Conservation (phyloP, 1,284 basidiomycete genomes). For the Moniliella sp. region DNA sequence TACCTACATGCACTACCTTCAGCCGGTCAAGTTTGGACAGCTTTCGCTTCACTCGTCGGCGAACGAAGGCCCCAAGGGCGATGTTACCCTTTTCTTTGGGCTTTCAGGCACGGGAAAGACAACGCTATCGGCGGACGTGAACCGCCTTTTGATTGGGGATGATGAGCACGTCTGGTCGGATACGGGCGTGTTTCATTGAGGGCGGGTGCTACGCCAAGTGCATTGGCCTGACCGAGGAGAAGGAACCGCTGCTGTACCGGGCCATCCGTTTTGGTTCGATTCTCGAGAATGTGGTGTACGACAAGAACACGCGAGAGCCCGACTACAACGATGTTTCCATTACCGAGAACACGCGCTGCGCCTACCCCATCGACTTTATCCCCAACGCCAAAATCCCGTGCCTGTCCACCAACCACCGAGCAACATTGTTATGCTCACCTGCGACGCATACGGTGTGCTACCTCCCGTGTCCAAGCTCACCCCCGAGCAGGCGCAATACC, state of each 20-base stretch:
- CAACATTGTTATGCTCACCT: conserved; percentile 94
- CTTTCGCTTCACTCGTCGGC: conserved; percentile 97
- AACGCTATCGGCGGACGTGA: conserved; percentile 29
- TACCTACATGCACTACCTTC: conserved; percentile 97
- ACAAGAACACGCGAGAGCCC: conserved; percentile 59
- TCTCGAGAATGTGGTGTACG: conserved; percentile 97
- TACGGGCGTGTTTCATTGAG: conserved; percentile 85
- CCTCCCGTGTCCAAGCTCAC: conserved; percentile 83
- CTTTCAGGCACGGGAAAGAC: conserved; percentile 93
- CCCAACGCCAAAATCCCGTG: conserved; percentile 81
- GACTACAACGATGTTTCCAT: conserved; percentile 92
- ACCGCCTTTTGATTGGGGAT: conserved; percentile 27
- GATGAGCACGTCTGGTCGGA: conserved; percentile 34
- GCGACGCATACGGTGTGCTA: conserved; percentile 90
- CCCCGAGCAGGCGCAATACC: conserved; percentile 80
- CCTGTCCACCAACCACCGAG: conserved; percentile 35
- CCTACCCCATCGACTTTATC: conserved; percentile 50
- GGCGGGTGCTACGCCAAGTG: conserved; percentile 98
- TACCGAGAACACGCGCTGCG: conserved; percentile 92
- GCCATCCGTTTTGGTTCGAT: conserved; percentile 92
- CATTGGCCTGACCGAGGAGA: conserved; percentile 84
- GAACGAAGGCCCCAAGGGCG: conserved; percentile 77
- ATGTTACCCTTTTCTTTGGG: conserved; percentile 97
- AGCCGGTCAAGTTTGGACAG: conserved; percentile 94
- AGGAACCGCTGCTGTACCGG: conserved; percentile 87